Percentiles rank a stretch among this genome's conserved stretches.
Conservation (phyloP, 2,329 filamentous ascomycete genomes). For the Penicillium crustosum region DNA sequence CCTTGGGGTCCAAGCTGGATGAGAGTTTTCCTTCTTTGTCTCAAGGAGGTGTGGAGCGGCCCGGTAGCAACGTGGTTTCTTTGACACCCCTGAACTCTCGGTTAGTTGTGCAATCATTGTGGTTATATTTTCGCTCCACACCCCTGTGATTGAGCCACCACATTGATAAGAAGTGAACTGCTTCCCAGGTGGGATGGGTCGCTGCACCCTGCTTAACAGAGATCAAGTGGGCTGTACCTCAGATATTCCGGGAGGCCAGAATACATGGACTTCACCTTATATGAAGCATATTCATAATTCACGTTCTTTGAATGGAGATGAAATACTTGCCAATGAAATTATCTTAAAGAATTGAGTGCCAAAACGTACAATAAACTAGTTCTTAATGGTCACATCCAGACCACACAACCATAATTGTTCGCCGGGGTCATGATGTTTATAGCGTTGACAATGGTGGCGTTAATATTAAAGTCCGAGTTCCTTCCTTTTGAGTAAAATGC, state of each 20-base stretch:
- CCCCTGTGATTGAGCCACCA: neutral
- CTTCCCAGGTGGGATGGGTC: too few species aligned
- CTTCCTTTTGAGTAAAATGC: neutral
- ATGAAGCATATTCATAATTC: neutral
- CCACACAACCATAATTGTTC: neutral
- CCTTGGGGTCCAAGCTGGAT: neutral
- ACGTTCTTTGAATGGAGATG: too few species aligned
- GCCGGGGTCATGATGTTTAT: neutral
- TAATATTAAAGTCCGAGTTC: neutral
- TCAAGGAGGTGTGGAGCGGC: neutral
- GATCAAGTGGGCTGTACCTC: neutral
- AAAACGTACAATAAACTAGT: neutral
- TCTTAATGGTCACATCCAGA: neutral
- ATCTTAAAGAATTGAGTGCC: neutral
- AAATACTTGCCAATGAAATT: neutral
- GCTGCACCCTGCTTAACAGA: neutral
- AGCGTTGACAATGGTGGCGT: neutral
- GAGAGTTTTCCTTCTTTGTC: neutral
- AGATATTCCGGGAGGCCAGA: neutral
- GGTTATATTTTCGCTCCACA: accelerated
- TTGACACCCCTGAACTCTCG: neutral
- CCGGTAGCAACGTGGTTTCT: neutral
- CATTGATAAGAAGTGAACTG: neutral
- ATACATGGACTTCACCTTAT: neutral
- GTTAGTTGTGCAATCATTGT: neutral